phyloP scores from a whole-genome alignment of 495 filamentous ascomycete genomes.

The Amniculicola lignicola region DNA sequence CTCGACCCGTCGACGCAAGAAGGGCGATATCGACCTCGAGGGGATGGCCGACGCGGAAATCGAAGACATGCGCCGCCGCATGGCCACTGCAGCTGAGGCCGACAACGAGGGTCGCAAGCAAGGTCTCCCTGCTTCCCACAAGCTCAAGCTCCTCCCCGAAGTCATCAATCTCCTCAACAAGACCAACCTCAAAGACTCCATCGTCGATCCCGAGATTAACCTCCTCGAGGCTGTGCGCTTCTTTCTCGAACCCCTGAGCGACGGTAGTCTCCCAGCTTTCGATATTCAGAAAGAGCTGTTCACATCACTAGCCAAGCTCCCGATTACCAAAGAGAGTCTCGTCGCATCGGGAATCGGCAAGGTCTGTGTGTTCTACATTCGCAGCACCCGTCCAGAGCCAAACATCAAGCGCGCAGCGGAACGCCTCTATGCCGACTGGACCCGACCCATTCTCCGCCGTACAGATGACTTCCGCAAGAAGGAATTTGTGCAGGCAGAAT shows the following conservation, averaged over 20 bases:
- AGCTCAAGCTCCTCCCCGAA: conserved; percentile 90
- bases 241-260: conserved; percentile 93
- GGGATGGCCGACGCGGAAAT: conserved; percentile 85
- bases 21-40: conserved; percentile 88
- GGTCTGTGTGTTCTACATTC: conserved; percentile 92
- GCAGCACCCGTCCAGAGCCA: conserved; percentile 79
- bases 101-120: conserved; percentile 76
- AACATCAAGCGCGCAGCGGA: conserved; percentile 92
- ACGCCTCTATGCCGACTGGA: conserved; percentile 89
- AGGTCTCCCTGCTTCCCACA: conserved; percentile 80
- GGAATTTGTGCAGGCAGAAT: conserved; percentile 54
- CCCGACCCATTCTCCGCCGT: conserved; percentile 87
- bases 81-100: conserved; percentile 85
- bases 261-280: conserved; percentile 89
- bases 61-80: conserved; percentile 78
- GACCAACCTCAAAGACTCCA: conserved; percentile 71
- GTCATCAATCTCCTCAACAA: conserved; percentile 85
- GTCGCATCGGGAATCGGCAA: conserved; percentile 92
- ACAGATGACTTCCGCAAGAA: conserved; percentile 90
- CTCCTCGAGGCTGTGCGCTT: conserved; percentile 90
- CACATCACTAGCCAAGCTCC: conserved; percentile 69
- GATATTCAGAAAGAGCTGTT: conserved; percentile 96
- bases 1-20: conserved; percentile 70
- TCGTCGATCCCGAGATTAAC: conserved; percentile 93
- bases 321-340: conserved; percentile 84